These are phyloP conservation scores for Saccharomyces paradoxus DNA, from an alignment of 805 yeast species.

Conservation along the genomic window DNA sequence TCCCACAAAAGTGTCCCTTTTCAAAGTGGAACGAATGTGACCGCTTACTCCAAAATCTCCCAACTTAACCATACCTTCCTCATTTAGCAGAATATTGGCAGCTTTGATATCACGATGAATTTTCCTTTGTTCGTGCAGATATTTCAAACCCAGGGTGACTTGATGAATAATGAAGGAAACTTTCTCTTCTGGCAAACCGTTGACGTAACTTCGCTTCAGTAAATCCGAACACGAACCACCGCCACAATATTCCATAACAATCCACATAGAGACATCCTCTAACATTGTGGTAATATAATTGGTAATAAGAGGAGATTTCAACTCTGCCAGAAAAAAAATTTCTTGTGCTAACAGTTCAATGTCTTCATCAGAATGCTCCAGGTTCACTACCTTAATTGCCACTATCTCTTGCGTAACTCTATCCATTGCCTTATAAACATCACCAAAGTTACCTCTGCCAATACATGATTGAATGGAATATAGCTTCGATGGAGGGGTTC, in stretches of 20 bases:
- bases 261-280: constrained; percentile 66
- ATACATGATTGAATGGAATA: constrained; percentile 46
- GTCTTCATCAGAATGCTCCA: constrained; percentile 74
- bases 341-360: constrained; percentile 66
- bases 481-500: constrained; percentile 21
- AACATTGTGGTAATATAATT: constrained; percentile 56
- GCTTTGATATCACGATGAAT: constrained; percentile 89
- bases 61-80: constrained; percentile 60
- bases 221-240: constrained; percentile 87
- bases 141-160: constrained; percentile 61
- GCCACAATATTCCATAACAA: constrained; percentile 91
- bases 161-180: constrained; percentile 57
- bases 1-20: constrained; percentile 78
- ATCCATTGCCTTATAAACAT: constrained; percentile 59
- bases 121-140: constrained; percentile 64
- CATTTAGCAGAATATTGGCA: constrained; percentile 75
- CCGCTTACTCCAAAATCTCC: constrained; percentile 95
- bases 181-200: constrained; percentile 35
- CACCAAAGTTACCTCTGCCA: constrained; percentile 83
- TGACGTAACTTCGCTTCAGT: constrained; percentile 35
- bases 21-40: constrained; percentile 59
- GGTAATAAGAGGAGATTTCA: constrained; percentile 62
- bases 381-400: constrained; percentile 80
- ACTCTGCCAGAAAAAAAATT: constrained; percentile 60
- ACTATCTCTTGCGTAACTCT: constrained; percentile 38